Evolutionary conservation across 2,329 filamentous ascomycete species (phyloP).

Genomic region (Ophiocordyceps camponoti-rufipedis): DNA sequence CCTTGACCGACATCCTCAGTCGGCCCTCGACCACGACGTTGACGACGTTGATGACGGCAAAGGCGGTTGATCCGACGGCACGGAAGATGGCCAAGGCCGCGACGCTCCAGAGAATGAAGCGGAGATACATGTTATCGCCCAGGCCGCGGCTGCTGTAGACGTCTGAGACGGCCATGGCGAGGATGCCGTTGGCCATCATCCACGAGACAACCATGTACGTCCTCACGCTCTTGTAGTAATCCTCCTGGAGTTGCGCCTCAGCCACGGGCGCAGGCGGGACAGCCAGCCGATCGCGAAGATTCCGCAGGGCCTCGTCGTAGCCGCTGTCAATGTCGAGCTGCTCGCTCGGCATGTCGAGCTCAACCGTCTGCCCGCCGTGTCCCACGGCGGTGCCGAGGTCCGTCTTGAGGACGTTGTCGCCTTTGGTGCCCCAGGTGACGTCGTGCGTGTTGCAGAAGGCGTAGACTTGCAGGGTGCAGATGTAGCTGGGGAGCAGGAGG

Average conservation of each 20-base stretch:
- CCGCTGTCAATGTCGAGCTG: conserved; percentile 96
- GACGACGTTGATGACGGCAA: conserved; percentile 66
- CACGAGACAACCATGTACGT: conserved; percentile 96
- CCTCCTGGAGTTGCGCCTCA: conserved; percentile 81
- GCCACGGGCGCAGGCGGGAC: conserved; percentile 43
- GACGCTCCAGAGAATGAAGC: conserved; percentile 85
- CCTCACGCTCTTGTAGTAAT: conserved; percentile 93
- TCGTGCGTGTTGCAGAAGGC: conserved; percentile 99
- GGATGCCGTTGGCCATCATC: conserved; percentile 81
- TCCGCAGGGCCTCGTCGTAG: conserved; percentile 91
- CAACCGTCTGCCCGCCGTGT: conserved; percentile 56
- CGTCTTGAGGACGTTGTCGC: conserved; percentile 85
- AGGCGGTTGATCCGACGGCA: conserved; percentile 63
- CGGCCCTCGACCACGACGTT: conserved; percentile 78
- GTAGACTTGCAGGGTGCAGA: conserved; percentile 94
- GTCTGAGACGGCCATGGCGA: conserved; percentile 86
- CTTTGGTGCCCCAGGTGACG: conserved; percentile 97
- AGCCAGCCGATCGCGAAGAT: conserved; percentile 82
- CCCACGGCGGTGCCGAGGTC: conserved; percentile 77
- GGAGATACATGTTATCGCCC: conserved; percentile 74
- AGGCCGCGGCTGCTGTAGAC: conserved; percentile 57
- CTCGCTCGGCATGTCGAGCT: conserved; percentile 93
- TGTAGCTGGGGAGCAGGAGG: conserved; percentile 76
- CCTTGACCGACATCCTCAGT: conserved; percentile 39
- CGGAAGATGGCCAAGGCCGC: conserved; percentile 76